phyloP scores from a whole-genome alignment of 75 land plant genomes.

The Selaginella moellendorffii region DNA sequence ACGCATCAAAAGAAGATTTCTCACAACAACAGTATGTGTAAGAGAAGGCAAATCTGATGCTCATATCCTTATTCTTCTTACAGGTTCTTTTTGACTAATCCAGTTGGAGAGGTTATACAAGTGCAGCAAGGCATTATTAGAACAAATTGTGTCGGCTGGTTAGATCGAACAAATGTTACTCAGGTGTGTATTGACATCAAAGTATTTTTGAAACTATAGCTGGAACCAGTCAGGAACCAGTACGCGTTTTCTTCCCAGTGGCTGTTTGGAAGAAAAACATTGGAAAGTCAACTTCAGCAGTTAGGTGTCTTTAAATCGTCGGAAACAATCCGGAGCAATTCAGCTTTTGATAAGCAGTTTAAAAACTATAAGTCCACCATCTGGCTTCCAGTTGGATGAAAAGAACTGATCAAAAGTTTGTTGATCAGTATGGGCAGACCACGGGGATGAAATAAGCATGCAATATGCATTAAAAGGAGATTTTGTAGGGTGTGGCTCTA shows the following conservation, averaged over 20 bases:
- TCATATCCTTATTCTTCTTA: too few relatives aligned
- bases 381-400: background rate
- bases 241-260: conserved; percentile 38
- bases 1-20: conserved; percentile 43
- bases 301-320: conserved; percentile 41
- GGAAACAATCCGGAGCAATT: conserved; percentile 39
- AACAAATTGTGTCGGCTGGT: conserved; percentile 89
- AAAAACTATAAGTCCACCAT: conserved; percentile 43
- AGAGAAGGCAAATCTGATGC: too few relatives aligned
- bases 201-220: too few relatives aligned
- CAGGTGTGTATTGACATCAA: too few relatives aligned
- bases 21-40: conserved; percentile 48
- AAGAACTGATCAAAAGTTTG: too few relatives aligned
- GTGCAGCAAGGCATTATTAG: conserved; percentile 72
- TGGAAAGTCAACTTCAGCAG: conserved; percentile 62
- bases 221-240: background rate
- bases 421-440: conserved; percentile 10
- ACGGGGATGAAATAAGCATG: conserved; percentile 10
- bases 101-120: conserved; percentile 48
- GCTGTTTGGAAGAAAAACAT: conserved; percentile 68
- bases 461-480: conserved; percentile 6
- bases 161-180: conserved; percentile 96
- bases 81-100: conserved; percentile 58
- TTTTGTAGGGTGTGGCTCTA: conserved; percentile 11
- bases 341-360: conserved; percentile 47